Evolutionary conservation across 768 basidiomycete species (phyloP).

Genomic region (Podaxis rugospora): DNA sequence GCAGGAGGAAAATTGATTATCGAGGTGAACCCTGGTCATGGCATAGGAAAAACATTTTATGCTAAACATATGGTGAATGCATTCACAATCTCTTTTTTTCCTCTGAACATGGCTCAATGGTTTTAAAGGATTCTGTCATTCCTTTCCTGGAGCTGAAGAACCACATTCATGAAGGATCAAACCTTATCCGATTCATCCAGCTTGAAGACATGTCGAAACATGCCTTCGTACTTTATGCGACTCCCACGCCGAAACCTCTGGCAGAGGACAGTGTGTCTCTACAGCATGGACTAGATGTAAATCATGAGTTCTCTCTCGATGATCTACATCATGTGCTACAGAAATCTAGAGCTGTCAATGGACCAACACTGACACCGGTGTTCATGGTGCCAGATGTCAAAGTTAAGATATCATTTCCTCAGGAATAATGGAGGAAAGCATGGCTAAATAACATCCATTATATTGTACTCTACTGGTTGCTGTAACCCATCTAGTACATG

Average conservation of each 20-base stretch:
- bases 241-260: conserved; percentile 6
- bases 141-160: conserved; percentile 27
- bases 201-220: conserved; percentile 35
- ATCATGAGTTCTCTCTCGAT: neutral
- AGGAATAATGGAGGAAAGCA: neutral
- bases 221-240: conserved; percentile 41
- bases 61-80: conserved; percentile 38
- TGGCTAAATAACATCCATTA: neutral
- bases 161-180: conserved; percentile 37
- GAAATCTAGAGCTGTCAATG: neutral
- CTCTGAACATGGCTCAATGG: neutral
- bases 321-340: neutral
- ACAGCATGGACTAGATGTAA: neutral
- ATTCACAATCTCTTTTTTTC: neutral
- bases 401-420: neutral
- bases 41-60: conserved; percentile 34
- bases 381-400: neutral
- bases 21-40: conserved; percentile 35
- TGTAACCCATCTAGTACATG: neutral
- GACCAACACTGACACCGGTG: neutral
- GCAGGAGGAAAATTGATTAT: conserved; percentile 38
- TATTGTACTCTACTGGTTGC: neutral
- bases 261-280: too few species aligned
- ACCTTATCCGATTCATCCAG: conserved; percentile 48
- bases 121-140: conserved; percentile 1